phyloP scores from a whole-genome alignment of 2,329 filamentous ascomycete species.

The Beauveria medogensis region DNA sequence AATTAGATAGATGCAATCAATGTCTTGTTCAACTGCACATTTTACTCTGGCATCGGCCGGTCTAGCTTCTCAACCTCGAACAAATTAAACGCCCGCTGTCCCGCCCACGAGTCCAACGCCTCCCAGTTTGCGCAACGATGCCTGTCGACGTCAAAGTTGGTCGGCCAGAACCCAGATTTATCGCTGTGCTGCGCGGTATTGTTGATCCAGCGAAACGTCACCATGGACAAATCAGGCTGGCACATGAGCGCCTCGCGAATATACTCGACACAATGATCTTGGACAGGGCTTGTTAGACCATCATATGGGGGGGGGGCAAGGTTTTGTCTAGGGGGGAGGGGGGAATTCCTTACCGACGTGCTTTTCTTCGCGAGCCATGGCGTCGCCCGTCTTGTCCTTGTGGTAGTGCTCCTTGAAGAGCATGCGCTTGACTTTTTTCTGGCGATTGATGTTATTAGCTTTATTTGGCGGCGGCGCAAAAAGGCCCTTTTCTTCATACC shows the following conservation, averaged over 20 bases:
- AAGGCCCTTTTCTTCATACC: background rate
- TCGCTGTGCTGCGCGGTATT: conserved; percentile 6
- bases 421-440: conserved; percentile 8
- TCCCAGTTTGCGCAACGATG: conserved; percentile 5
- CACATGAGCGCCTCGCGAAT: conserved; percentile 7
- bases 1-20: too few species aligned
- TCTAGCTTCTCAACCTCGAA: conserved; percentile 3
- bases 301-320: too few species aligned
- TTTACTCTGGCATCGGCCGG: background rate
- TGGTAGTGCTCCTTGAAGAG: conserved; percentile 2
- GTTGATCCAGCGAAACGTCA: conserved; percentile 8
- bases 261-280: conserved; percentile 6
- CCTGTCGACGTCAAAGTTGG: background rate
- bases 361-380: background rate
- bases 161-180: background rate
- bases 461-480: background rate
- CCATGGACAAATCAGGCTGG: conserved; percentile 2
- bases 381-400: background rate
- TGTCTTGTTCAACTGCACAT: too few species aligned
- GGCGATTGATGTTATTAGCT: background rate
- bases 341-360: background rate
- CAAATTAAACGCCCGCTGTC: background rate
- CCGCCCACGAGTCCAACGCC: conserved; percentile 1
- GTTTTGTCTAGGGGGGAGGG: too few species aligned
- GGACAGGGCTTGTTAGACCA: too few species aligned